Base-by-base conservation (phyloP, 1,139 yeast species). In the Blastobotrys buckinghamii region DNA sequence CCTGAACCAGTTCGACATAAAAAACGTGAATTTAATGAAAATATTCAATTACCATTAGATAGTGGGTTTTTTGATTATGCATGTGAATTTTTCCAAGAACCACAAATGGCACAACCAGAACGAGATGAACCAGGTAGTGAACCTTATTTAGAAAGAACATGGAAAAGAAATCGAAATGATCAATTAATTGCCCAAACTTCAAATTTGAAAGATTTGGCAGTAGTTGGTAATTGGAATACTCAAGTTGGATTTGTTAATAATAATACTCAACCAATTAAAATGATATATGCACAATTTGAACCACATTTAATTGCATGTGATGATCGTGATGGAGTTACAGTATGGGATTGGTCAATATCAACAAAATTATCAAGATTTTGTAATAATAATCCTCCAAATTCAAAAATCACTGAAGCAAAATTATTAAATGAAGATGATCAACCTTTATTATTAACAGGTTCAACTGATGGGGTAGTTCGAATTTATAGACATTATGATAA, bases 121-220 rank as follows among this genome's bases (percentile, higher is more conserved):
- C 72, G 81, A 17, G 97, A 92, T 58, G 96, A 90, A 62, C 95
- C 96, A 0, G 98, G 97, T 0, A 86, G 96, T 50, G 80, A 83
- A 53, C 92, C 88, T 54, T 87, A 88, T 59, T 81, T 86, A 33
- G 83, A 81, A 58, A 74, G 96, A 52, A 70, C 86, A 32, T 92
- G 97, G 97, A 77, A 97, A 58, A 76, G 95, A 55, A 85, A 85
- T 59, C 75, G 98, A 56, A 92, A 92, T 63, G 98, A 92, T 62
- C 68, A 77, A 2, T 85, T 89, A 36, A 87, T 92, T 52, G 84
- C 84, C 43, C 88, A 84, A 56, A 90, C 98, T 0, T 98, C 92
- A 61, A 82, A 85, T 1, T 95, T 89, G 59, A 90, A 92, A 66
- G 86, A 82, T 47, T 64, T 88, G 61, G 87, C 98, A 0, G 70